Evolutionary conservation across 139 green algal genomes (phyloP).

Genomic region (Chlamydomonas sp.): DNA sequence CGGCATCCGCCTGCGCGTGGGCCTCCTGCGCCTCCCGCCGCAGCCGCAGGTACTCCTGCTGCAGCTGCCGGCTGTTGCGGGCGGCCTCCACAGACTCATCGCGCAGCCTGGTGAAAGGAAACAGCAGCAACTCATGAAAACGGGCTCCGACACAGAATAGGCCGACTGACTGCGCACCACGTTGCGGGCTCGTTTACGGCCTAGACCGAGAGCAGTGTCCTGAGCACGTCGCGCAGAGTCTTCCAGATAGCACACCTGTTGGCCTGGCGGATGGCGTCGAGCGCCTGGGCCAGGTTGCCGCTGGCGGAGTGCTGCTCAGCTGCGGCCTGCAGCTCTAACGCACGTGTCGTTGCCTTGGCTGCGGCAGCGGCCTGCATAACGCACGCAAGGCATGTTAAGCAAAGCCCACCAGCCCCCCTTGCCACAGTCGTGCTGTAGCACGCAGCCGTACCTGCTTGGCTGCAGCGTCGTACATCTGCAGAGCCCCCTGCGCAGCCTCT

Average conservation of each 20-base stretch:
- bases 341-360: conserved; percentile 9
- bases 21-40: conserved; percentile 30
- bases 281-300: conserved; percentile 30
- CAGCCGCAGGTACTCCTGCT: conserved; percentile 27
- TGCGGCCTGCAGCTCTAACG: conserved; percentile 12
- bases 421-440: too few species aligned
- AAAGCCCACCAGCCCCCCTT: too few species aligned
- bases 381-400: background rate
- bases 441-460: conserved; percentile 14
- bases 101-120: conserved; percentile 5
- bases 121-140: too few species aligned
- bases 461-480: conserved; percentile 30
- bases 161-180: too few species aligned
- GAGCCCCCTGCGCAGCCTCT: conserved; percentile 11
- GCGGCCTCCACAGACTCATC: conserved; percentile 27
- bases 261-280: conserved; percentile 23
- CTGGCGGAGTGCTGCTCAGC: conserved; percentile 22
- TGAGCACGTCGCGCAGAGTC: background rate
- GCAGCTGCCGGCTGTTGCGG: conserved; percentile 17
- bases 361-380: background rate
- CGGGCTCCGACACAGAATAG: too few species aligned
- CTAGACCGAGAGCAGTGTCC: too few species aligned
- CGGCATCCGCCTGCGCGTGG: conserved; percentile 25
- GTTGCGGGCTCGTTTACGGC: too few species aligned
- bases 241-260: background rate